Conservation (phyloP, 177 flowering plant species). For the Telopea speciosissima region DNA sequence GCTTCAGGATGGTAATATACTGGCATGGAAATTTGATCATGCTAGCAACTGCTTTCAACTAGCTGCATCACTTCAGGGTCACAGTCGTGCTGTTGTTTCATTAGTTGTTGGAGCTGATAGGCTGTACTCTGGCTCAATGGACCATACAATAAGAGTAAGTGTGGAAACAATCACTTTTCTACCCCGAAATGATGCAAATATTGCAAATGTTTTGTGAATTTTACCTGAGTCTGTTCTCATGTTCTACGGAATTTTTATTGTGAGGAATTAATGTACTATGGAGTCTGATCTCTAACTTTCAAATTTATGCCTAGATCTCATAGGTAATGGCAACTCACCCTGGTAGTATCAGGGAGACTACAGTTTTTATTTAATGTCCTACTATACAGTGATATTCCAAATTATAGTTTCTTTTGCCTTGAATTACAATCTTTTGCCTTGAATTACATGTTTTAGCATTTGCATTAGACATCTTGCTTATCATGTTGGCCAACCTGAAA, state of each 20-base stretch:
- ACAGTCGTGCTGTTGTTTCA: conserved; percentile 66
- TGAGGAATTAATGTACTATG: no score
- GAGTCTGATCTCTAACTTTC: no score
- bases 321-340: no score
- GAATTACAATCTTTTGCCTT: no score
- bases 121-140: conserved; percentile 96
- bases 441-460: no score
- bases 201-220: not conserved
- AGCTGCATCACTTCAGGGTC: conserved; percentile 72
- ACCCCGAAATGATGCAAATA: not conserved
- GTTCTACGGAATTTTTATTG: not conserved
- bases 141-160: conserved; percentile 68
- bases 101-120: conserved; percentile 83
- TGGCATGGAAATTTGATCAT: conserved; percentile 80
- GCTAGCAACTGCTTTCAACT: conserved; percentile 70
- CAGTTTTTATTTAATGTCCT: no score
- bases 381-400: no score
- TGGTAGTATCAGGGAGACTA: no score
- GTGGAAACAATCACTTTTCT: not conserved
- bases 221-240: not conserved
- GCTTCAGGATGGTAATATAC: conserved; percentile 79
- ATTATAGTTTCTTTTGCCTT: no score
- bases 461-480: no score
- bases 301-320: no score
- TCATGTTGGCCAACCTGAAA: no score